Base-by-base conservation (phyloP, 139 green algal species). In the Chlorella sp. region DNA sequence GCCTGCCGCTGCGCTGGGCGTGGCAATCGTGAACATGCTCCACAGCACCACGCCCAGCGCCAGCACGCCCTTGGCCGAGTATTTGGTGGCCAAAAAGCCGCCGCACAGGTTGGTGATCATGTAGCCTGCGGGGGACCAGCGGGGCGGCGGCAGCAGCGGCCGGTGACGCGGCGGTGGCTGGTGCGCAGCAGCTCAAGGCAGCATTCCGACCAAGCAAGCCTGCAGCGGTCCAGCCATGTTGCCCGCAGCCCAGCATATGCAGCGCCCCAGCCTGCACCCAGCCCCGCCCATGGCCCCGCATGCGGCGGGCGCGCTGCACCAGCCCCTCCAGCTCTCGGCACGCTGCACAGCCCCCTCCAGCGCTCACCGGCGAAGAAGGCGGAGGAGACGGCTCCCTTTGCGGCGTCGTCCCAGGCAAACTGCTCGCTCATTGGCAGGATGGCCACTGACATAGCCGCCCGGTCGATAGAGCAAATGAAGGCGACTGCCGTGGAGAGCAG, bases 1-100 rank as follows among this genome's bases (percentile, higher is more conserved):
- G 64, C 82, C 60, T 3, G 56, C 86, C 0, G 93, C 94, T 0
- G 93, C 91, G 5, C 76, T 74, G 36, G 95, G 95, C 40, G 95
- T 97, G 19, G 92, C 88, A 22, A 96, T 84, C 0, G 95, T 98
- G 91, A 97, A 96, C 5, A 90, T 24, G 28, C 69, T 90, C 95
- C 95, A 98, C 0, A 96, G 74, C 2, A 94, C 81, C 11, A 96
- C 94, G 28, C 94, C 95, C 1, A 60, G 40, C 43, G 81, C 90
- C 5, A 98, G 89, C 43, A 96, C 91, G 4, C 72, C 51, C 84
- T 95, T 95, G n/a, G 92, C 83, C 9, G 79, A 85, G 65, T 90
- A 88, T 19, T 83, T 80, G 0, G 88, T 88, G 2, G 93, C 90
- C 56, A 92, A 60, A 79, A 85, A 91, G 48, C 89, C 89, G 24